Evolutionary conservation across 495 filamentous ascomycete species (phyloP), one percentile per base, ranked within the genome.

Genomic region (Tetracladium setigerum): DNA sequence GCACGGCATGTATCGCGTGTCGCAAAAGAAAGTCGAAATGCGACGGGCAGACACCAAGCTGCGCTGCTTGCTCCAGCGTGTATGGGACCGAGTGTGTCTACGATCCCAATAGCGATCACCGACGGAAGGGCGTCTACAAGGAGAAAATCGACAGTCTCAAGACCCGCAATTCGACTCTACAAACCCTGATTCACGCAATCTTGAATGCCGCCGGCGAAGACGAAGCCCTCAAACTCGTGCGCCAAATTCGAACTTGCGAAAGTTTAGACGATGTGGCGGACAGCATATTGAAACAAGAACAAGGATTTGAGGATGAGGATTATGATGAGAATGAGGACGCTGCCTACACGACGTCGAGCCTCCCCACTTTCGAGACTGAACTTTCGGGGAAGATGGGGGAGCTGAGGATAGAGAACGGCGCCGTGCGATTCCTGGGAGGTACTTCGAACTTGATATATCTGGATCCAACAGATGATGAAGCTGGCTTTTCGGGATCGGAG

Each of bases 41-140:
- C 65, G 94, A 98, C 66, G 94, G 92, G 42, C 87, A 90, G 32
- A 75, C 84, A 2, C 92, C 92, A 4, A 88, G 86, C 53, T 98
- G 92, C 59, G 89, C 92, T 14, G 92, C 92, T 18, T 98, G 92
- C 66, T 79, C 87, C 18, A 94, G 88, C 38, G 94, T 98, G 34
- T 98, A 98, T 58, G 84, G 90, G 49, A 97, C 92, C 35, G 81
- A 83, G 53, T 89, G 89, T 65, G 72, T 95, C 41, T 98, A 97
- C 71, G 94, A 97, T 61, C 92, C 89, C 5, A 94, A 87, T 59
- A 92, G 87, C 46, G 92, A 98, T 63, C 89, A 95, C 61, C 84
- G 92, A 38, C 81, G 92, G 14, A 98, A 97, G 62, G 92, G 92
- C 40, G 92, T 96, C 9, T 96, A 95, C 63, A 90, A 89, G 64